Base-by-base conservation (phyloP, 352 stramenopile genomes). In the Aphanomyces astaci region DNA sequence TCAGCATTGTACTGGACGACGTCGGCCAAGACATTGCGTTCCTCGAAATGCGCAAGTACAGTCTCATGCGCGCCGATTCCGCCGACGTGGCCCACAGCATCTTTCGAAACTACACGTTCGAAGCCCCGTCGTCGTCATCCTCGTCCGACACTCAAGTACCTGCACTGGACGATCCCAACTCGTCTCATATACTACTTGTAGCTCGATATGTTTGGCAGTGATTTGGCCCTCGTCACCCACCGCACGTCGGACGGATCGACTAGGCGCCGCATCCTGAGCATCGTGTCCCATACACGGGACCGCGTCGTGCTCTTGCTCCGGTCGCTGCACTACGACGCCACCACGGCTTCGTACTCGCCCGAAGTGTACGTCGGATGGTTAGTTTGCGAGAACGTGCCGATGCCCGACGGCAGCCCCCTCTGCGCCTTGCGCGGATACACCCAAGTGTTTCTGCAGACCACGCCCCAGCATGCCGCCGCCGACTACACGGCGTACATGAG, bases 301-400 rank as follows among this genome's bases (percentile, higher is more conserved):
- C 56, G 56, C 17, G 56, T 64, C 36, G 31, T 64, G 24, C 56
- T 64, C 56, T 51, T 64, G 56, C 31, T 51, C 56, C 56, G 56
- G 22, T 45, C n/a, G 24, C 22, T 64, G 19, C 56, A 45, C 56
- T 64, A 51, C 56, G 56, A 64, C 43, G 56, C n/a, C n/a, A n/a
- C n/a, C n/a, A n/a, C n/a, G n/a, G n/a, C n/a, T n/a, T n/a, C n/a
- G n/a, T n/a, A n/a, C n/a, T n/a, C n/a, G n/a, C n/a, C n/a, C n/a
- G n/a, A n/a, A n/a, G n/a, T n/a, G n/a, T n/a, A n/a, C n/a, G n/a
- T n/a, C n/a, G n/a, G n/a, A n/a, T n/a, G n/a, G n/a, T n/a, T n/a
- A n/a, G n/a, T n/a, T n/a, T n/a, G n/a, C n/a, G n/a, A n/a, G n/a
- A n/a, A n/a, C n/a, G n/a, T n/a, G n/a, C n/a, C n/a, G n/a, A n/a